Evolutionary conservation across 768 basidiomycete species (phyloP), one percentile per base, ranked within the genome.

Genomic region (Leccinellum luteum): DNA sequence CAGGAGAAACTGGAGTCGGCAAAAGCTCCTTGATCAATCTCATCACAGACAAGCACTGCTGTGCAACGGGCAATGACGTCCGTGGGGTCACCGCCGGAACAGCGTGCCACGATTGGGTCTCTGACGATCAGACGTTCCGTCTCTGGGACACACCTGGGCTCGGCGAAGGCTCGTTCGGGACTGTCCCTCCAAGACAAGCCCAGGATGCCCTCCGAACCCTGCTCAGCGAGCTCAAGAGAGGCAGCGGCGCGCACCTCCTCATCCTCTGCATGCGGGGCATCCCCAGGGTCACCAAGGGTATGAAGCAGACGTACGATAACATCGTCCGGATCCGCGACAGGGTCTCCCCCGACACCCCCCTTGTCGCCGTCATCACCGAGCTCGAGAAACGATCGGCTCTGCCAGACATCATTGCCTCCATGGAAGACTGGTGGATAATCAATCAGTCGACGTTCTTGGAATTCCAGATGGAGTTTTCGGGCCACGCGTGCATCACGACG

Each of bases 1-100:
- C 58, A 35, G 70, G 70, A 27, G 69, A 73, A 57, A 67, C 65
- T 1, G 71, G 70, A 3, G 66, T 67, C 30, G 70, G 70, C 7
- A 71, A 71, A 56, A 73, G 69, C 19, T 71, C 70, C 28, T 49
- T 73, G 0, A 64, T 73, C 60, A 73, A 73, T 49, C 63, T 73
- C 31, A 54, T 70, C 17, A 56, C 52, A 15, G 74, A 64, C 2
- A 55, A 28, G 10, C 67, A 1, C 15, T 9, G 14, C 8, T 47
- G 45, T 47, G 0, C 0, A 21, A 47, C 45, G 12, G 25, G 45
- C 5, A 47, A 47, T 25, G 23, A 25, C 45, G 25, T 27, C 14
- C 45, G 45, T 7, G 45, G 45, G 21, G 25, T 59, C 43, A 67
- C 66, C 19, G 41, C 49, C 8, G 59, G 59, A 28, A 54, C 66